These are phyloP conservation scores for Nakaseomyces sp. DNA, from an alignment of 1,139 yeast species.

Conservation along the genomic window DNA sequence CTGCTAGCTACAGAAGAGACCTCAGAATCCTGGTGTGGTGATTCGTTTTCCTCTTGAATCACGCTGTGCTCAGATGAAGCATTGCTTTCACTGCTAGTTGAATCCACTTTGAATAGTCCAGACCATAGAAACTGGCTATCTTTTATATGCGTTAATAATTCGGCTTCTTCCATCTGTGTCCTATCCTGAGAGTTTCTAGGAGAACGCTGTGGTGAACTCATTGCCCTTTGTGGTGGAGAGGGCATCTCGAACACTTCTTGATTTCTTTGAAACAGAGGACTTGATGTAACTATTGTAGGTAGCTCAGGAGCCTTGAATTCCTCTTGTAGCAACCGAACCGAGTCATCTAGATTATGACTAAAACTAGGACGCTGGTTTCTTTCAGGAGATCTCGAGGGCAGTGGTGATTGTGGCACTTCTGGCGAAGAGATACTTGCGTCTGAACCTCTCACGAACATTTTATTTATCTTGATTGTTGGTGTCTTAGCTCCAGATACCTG, in stretches of 20 bases:
- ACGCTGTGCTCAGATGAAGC: slow-evolving; percentile 11
- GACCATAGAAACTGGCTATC: slow-evolving; percentile 4
- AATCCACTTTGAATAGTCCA: not conserved
- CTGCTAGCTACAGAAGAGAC: not conserved
- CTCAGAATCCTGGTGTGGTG: not conserved
- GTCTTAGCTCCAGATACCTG: not conserved
- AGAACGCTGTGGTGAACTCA: not conserved
- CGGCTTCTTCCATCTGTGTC: not conserved
- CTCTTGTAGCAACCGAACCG: slow-evolving; percentile 2
- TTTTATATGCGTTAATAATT: not conserved
- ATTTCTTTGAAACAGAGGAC: not conserved
- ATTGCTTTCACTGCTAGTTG: not conserved
- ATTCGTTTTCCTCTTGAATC: not conserved
- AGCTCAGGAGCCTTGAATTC: slow-evolving; percentile 1
- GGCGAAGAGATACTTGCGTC: not conserved
- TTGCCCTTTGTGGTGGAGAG: not conserved
- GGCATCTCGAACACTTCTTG: not conserved
- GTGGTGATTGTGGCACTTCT: slow-evolving; percentile 1
- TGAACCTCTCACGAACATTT: not conserved
- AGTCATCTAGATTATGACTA: slow-evolving; percentile 1
- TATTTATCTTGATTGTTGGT: not conserved
- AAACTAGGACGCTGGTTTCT: not conserved
- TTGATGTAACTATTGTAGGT: not conserved
- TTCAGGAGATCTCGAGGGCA: not conserved
- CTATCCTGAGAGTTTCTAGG: not conserved